Conservation (phyloP, 805 yeast species). For the Jamesozyma jinghongensis region DNA sequence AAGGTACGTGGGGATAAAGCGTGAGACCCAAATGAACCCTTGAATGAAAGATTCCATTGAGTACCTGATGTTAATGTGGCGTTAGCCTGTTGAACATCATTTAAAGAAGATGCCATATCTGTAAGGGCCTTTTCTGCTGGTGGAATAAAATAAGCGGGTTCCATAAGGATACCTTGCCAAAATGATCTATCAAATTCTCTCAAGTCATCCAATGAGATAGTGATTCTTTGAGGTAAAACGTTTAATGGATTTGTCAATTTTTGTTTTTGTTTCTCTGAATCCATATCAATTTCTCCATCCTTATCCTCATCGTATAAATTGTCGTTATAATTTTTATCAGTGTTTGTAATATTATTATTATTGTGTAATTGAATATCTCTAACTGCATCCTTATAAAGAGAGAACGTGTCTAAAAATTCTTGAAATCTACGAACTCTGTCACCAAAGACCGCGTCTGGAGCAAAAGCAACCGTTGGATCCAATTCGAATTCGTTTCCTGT, state of each 20-base stretch:
- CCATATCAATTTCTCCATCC: slow-evolving; percentile 7
- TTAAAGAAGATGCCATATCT: slow-evolving; percentile 66
- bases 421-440: slow-evolving; percentile 85
- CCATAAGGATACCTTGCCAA: slow-evolving; percentile 65
- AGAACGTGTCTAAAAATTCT: slow-evolving; percentile 66
- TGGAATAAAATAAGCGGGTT: slow-evolving; percentile 80
- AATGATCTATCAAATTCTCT: slow-evolving; percentile 71
- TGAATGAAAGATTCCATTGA: slow-evolving; percentile 57
- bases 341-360: slow-evolving; percentile 14
- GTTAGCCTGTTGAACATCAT: slow-evolving; percentile 25
- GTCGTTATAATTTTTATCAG: neutral
- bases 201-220: slow-evolving; percentile 75
- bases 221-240: slow-evolving; percentile 39
- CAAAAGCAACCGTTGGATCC: slow-evolving; percentile 11
- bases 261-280: slow-evolving; percentile 8
- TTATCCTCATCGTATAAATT: slow-evolving; percentile 6
- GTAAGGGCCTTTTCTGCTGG: slow-evolving; percentile 81
- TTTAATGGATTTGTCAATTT: slow-evolving; percentile 5
- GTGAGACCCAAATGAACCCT: slow-evolving; percentile 87
- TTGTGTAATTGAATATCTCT: slow-evolving; percentile 63
- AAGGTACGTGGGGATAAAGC: slow-evolving; percentile 82
- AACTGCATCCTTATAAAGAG: slow-evolving; percentile 62
- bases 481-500: slow-evolving; percentile 6
- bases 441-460: slow-evolving; percentile 45
- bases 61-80: slow-evolving; percentile 52